A percentile compares a stretch with the other conserved stretches of the same genome.
Conservation (phyloP, 2,329 filamentous ascomycete genomes). For the Pezicula rhizophila region DNA sequence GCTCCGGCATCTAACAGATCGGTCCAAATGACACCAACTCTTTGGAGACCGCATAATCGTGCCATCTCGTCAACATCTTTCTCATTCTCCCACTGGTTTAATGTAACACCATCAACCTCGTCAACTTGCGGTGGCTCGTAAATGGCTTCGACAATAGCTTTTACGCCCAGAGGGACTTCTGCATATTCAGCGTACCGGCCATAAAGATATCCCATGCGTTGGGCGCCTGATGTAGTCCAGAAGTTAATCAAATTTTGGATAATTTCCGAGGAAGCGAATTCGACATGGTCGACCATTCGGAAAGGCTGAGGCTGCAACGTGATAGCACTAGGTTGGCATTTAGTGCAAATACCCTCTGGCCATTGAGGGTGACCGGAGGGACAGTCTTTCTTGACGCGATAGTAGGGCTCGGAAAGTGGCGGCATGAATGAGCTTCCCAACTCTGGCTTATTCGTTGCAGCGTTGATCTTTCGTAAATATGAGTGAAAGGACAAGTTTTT, state of each 20-base stretch:
- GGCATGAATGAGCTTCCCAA: slow-evolving; percentile 93
- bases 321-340: slow-evolving; percentile 96
- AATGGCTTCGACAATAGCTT: slow-evolving; percentile 93
- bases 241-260: slow-evolving; percentile 88
- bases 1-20: slow-evolving; percentile 78
- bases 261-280: slow-evolving; percentile 79
- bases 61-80: slow-evolving; percentile 76
- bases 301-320: slow-evolving; percentile 89
- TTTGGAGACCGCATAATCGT: slow-evolving; percentile 75
- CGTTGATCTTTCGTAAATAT: slow-evolving; percentile 89
- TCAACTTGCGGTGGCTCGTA: slow-evolving; percentile 92
- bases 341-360: slow-evolving; percentile 95
- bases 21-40: slow-evolving; percentile 90
- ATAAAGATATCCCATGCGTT: slow-evolving; percentile 86
- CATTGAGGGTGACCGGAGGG: slow-evolving; percentile 89
- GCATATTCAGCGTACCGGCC: slow-evolving; percentile 86
- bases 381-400: slow-evolving; percentile 80
- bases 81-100: slow-evolving; percentile 81
- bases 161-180: slow-evolving; percentile 87
- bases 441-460: slow-evolving; percentile 93
- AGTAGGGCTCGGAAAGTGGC: slow-evolving; percentile 87
- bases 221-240: slow-evolving; percentile 79
- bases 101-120: slow-evolving; percentile 80
- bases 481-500: slow-evolving; percentile 97
- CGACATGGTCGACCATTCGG: slow-evolving; percentile 97